Evolutionary conservation across 1,139 yeast genomes (phyloP), one percentile per base, ranked within the genome.

Genomic region (Yamadazyma oceani): DNA sequence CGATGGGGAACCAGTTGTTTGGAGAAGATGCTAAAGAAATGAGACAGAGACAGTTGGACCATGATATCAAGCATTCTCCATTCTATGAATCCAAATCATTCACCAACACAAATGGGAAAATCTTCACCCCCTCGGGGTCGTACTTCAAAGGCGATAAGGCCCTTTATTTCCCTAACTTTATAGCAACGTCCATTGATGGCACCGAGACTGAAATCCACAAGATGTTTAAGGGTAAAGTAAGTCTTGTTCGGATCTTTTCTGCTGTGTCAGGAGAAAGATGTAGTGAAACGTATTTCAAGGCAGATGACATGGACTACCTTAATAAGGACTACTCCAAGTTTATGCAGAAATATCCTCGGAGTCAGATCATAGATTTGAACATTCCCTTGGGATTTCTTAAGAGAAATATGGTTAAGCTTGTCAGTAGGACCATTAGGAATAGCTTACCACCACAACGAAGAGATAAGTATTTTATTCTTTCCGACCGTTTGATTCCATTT

Each of bases 51-150:
- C 63, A 66, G 43, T 64, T 86, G 42, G 89, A 86, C 52, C 75
- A 79, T 42, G 97, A 89, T 57, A 75, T 89, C 48, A 79, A 86
- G 26, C 87, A 84, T 53, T 85, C 96, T n/a, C 89, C 94, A 17
- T 81, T 88, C 69, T 83, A 84, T 51, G 95, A 89, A 49, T 73
- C 88, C 48, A 84, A 86, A 53, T 81, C 86, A 1, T 90, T 82
- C 57, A 70, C 84, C 36, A 83, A 83, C 49, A 85, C 94, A 2
- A 78, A 81, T 31, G 97, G 97, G 25, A 88, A 89, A 62, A 72
- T 89, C 48, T 92, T 89, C 64, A 68, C 75, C 13, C 80, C 96
- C 0, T 97, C 97, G 1, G 67, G 75, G 10, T 78, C 90, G 1
- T 83, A 77, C 49, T 89, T 92, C 73, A 78, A 75, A 43, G 64